Conservation (phyloP, 495 filamentous ascomycete species). For the Stereocaulon alpinum region DNA sequence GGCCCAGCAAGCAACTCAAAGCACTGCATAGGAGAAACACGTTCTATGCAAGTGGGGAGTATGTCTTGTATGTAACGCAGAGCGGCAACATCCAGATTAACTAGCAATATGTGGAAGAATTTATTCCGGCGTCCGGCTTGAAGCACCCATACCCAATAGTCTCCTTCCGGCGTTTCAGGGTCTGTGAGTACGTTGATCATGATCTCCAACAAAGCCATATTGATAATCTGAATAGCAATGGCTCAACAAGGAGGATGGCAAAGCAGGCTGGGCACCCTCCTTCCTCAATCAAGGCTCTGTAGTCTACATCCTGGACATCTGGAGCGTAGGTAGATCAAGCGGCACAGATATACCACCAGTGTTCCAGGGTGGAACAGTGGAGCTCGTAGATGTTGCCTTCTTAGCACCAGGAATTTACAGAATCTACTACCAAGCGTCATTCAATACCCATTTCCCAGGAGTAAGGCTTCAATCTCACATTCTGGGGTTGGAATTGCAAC, state of each 20-base stretch:
- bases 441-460: conserved; percentile 45
- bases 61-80: not conserved
- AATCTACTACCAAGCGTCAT: conserved; percentile 34
- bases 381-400: conserved; percentile 32
- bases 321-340: conserved; percentile 30
- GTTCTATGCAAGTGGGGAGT: not conserved
- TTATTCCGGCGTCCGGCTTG: conserved; percentile 28
- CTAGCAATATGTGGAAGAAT: conserved; percentile 40
- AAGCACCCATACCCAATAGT: conserved; percentile 35
- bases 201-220: too few species aligned
- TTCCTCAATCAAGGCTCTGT: conserved; percentile 36
- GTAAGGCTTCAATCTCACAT: not conserved
- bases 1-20: not conserved
- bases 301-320: conserved; percentile 38
- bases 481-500: too few species aligned
- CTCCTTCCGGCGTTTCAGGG: conserved; percentile 42
- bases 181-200: conserved; percentile 28
- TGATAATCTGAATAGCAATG: not conserved
- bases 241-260: conserved; percentile 39
- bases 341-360: conserved; percentile 20
- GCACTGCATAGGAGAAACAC: not conserved
- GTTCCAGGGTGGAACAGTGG: conserved; percentile 26
- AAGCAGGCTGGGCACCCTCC: conserved; percentile 37
- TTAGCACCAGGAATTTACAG: conserved; percentile 29
- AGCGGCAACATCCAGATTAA: conserved; percentile 1